These are phyloP conservation scores for Fusarium buharicum DNA, from an alignment of 2,329 filamentous ascomycete species.

Conservation along the genomic window DNA sequence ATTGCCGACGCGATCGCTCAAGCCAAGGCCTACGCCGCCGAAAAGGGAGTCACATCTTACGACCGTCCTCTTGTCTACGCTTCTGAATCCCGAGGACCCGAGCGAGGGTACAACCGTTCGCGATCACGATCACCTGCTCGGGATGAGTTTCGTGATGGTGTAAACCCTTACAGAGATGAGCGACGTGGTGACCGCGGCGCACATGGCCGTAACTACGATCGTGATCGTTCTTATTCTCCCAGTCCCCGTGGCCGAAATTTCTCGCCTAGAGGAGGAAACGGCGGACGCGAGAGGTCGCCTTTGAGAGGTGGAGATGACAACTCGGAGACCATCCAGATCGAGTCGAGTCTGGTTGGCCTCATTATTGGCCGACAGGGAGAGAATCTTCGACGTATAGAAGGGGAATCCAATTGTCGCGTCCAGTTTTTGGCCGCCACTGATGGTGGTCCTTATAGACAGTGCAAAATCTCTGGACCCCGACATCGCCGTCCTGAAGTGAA, in stretches of 20 bases:
- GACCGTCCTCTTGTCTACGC: slow-evolving; percentile 64
- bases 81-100: slow-evolving; percentile 49
- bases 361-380: slow-evolving; percentile 93
- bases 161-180: slow-evolving; percentile 88
- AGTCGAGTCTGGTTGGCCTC: slow-evolving; percentile 85
- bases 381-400: slow-evolving; percentile 85
- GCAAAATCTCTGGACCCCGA: slow-evolving; percentile 82
- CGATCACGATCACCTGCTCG: slow-evolving; percentile 80
- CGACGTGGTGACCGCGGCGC: slow-evolving; percentile 69
- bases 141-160: slow-evolving; percentile 77
- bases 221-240: slow-evolving; percentile 80
- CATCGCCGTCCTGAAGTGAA: slow-evolving; percentile 80
- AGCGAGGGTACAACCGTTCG: slow-evolving; percentile 68
- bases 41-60: slow-evolving; percentile 76
- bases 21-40: slow-evolving; percentile 82
- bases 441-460: slow-evolving; percentile 79
- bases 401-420: slow-evolving; percentile 83
- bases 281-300: slow-evolving; percentile 69
- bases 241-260: slow-evolving; percentile 65
- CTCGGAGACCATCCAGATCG: slow-evolving; percentile 84
- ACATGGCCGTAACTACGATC: slow-evolving; percentile 54
- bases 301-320: slow-evolving; percentile 70
- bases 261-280: slow-evolving; percentile 66
- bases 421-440: slow-evolving; percentile 86
- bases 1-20: slow-evolving; percentile 87